These are phyloP conservation scores for Cystobasidium tubakii DNA, from an alignment of 768 basidiomycete genomes.

Conservation along the genomic window DNA sequence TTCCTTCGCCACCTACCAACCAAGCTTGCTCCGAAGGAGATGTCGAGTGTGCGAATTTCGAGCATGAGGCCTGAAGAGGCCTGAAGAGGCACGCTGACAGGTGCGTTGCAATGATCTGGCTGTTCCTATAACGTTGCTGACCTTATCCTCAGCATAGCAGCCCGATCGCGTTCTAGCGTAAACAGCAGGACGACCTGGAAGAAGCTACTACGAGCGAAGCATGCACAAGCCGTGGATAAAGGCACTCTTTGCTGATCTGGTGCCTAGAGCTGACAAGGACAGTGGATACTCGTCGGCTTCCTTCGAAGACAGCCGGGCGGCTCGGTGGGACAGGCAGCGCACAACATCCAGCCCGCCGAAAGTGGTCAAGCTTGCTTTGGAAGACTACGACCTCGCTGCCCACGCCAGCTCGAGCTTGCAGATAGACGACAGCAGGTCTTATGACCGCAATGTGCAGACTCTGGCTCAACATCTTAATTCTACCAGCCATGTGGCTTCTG, in stretches of 20 bases:
- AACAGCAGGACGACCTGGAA: not conserved
- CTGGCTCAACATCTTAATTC: not conserved
- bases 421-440: not conserved
- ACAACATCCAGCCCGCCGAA: not conserved
- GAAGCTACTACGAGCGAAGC: not conserved
- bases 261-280: not conserved
- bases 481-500: not conserved
- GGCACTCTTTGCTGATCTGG: not conserved
- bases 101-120: too few species aligned
- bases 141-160: too few species aligned
- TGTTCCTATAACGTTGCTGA: too few species aligned
- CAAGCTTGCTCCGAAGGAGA: not conserved
- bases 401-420: slow-evolving; percentile 13
- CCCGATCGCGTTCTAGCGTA: not conserved
- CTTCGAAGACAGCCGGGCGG: not conserved
- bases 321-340: not conserved
- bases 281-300: not conserved
- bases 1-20: not conserved
- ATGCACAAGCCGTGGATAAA: not conserved
- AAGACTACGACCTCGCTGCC: slow-evolving; percentile 4
- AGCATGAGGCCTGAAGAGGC: too few species aligned
- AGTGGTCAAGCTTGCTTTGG: not conserved
- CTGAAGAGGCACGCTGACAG: too few species aligned
- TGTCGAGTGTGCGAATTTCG: too few species aligned
- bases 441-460: not conserved